Base-by-base conservation (phyloP, 2,329 filamentous ascomycete species). In the Colletotrichum gigasporum region DNA sequence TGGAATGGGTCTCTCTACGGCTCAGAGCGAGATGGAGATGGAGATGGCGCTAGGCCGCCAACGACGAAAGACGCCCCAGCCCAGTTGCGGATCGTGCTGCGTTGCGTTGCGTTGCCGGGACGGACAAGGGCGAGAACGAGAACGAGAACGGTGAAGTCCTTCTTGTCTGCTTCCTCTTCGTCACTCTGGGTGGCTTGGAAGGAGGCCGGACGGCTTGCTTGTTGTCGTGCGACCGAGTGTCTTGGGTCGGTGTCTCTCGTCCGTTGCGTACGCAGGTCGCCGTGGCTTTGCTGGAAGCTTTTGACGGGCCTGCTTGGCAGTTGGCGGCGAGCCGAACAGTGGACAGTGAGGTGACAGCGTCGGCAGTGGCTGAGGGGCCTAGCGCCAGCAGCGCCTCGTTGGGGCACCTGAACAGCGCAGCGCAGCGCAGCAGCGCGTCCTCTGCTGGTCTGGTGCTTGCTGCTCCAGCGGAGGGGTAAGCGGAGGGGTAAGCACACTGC, bases 171-270 rank as follows among this genome's bases (percentile, higher is more conserved):
- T 28, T 30, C 41, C 7, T 14, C 20, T 60, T 54, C 48, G 56
- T 65, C 42, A 62, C 48, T 14, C n/a, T 8, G 3, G 24, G 60
- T 64, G 61, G 61, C 61, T 61, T 64, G 61, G 61, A 54, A n/a
- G 52, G 14, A 5, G 37, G 55, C 34, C 39, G 18, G 28, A 42
- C 12, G 42, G 22, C 45, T 44, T 60, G n/a, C 54, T 53, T 22
- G 8, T 45, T 16, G 14, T 45, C 20, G 42, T 39, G 34, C 42
- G 37, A 47, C 44, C 30, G 26, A 48, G 14, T 34, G 39, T 54
- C 11, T n/a, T 22, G 26, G 30, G 16, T n/a, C 11, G 26, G 20
- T 20, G 41, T 42, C 34, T 35, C 32, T 45, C n/a, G 53, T 39
- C 39, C 2, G 47, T 44, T 55, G 41, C 47, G 61, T 64, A 61